A percentile compares a stretch with the other conserved stretches of the same genome.
Conservation (phyloP, 2,329 filamentous ascomycete species). For the Calonectria fujianensis region DNA sequence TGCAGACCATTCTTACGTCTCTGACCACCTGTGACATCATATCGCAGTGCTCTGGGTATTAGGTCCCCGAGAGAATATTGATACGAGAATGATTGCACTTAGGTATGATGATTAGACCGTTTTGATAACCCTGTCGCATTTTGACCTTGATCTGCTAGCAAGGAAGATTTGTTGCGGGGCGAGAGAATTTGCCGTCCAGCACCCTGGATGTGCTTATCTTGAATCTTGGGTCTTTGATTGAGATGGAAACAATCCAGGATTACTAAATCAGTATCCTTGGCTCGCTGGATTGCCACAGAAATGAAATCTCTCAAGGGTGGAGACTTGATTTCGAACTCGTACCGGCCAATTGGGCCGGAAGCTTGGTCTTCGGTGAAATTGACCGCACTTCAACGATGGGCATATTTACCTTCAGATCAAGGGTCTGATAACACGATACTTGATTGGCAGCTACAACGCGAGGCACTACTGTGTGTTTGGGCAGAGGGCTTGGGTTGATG, state of each 20-base stretch:
- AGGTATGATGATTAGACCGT: too few relatives aligned
- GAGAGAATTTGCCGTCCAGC: too few relatives aligned
- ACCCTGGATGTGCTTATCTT: neutral
- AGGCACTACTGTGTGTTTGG: neutral
- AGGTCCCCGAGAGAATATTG: neutral
- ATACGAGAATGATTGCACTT: neutral
- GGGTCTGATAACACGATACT: too few relatives aligned
- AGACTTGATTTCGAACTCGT: neutral
- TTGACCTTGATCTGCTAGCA: too few relatives aligned
- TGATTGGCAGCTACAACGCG: neutral
- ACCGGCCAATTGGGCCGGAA: constrained; percentile 9
- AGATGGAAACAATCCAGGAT: neutral
- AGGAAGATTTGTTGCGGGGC: too few relatives aligned
- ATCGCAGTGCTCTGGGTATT: neutral
- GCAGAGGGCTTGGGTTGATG: neutral
- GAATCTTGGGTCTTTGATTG: neutral
- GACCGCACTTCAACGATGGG: too few relatives aligned
- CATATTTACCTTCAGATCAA: neutral
- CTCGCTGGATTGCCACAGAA: neutral
- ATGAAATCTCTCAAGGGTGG: neutral
- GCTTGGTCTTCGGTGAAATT: neutral
- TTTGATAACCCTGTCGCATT: too few relatives aligned
- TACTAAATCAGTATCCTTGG: neutral
- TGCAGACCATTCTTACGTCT: neutral
- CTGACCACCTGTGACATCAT: neutral